These are phyloP conservation scores for Herpetospermum pedunculosum DNA, from an alignment of 306 rosid genomes.

Conservation along the genomic window DNA sequence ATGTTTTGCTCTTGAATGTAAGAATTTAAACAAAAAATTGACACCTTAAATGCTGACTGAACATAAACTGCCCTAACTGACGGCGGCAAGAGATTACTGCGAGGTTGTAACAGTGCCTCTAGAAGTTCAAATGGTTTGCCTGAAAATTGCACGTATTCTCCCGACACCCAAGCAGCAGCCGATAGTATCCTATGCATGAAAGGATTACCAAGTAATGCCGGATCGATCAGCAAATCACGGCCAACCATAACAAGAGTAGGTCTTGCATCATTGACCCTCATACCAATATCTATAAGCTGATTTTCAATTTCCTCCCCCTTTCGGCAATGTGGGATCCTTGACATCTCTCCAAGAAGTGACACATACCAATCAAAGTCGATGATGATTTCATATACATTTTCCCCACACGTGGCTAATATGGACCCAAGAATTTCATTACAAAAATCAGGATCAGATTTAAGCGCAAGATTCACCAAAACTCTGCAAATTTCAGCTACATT, in stretches of 20 bases:
- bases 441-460: slow-evolving; percentile 68
- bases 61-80: slow-evolving; percentile 64
- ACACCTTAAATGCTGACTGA: slow-evolving; percentile 64
- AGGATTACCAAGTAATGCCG: slow-evolving; percentile 79
- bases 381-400: slow-evolving; percentile 63
- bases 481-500: slow-evolving; percentile 61
- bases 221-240: slow-evolving; percentile 83
- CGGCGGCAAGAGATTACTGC: slow-evolving; percentile 71
- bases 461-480: slow-evolving; percentile 63
- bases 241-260: slow-evolving; percentile 60
- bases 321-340: slow-evolving; percentile 69
- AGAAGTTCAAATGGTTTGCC: slow-evolving; percentile 66
- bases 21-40: slow-evolving; percentile 45
- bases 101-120: slow-evolving; percentile 88
- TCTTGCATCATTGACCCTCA: slow-evolving; percentile 88
- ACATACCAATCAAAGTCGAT: slow-evolving; percentile 90
- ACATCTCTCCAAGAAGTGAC: slow-evolving; percentile 71
- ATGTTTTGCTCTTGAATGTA: slow-evolving; percentile 35
- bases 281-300: slow-evolving; percentile 75
- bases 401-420: slow-evolving; percentile 45
- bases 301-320: slow-evolving; percentile 79
- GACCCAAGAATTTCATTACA: slow-evolving; percentile 77
- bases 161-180: slow-evolving; percentile 83
- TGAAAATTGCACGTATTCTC: slow-evolving; percentile 59
- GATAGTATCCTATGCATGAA: slow-evolving; percentile 63